Conservation (phyloP, 2,329 filamentous ascomycete species). For the Aaosphaeria arxii region DNA sequence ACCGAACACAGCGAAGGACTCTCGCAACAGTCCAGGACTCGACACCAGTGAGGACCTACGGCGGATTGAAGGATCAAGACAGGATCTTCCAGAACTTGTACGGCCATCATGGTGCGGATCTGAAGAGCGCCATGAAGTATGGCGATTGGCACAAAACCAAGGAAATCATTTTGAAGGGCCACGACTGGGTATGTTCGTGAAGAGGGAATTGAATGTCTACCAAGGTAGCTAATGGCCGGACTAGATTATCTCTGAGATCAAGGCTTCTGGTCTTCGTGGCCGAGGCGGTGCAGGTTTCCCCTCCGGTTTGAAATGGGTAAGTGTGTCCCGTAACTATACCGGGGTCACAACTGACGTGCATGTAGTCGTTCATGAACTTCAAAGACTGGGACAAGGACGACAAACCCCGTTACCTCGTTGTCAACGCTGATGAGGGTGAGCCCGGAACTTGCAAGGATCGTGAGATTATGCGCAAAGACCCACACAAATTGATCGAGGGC, state of each 20-base stretch:
- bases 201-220: constrained; percentile 4
- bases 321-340: constrained; percentile 26
- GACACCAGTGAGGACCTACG: constrained; percentile 65
- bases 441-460: constrained; percentile 99
- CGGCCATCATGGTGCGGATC: constrained; percentile 82
- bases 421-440: constrained; percentile 98
- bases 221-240: too few relatives aligned
- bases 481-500: constrained; percentile 97
- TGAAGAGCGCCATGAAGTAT: constrained; percentile 95
- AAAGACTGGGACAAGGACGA: constrained; percentile 98
- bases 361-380: constrained; percentile 98
- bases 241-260: constrained; percentile 93
- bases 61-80: constrained; percentile 92
- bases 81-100: constrained; percentile 99
- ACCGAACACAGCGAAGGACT: constrained; percentile 58
- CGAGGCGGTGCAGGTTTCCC: constrained; percentile 97
- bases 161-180: constrained; percentile 93
- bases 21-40: constrained; percentile 60
- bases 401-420: constrained; percentile 93
- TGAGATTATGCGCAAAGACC: constrained; percentile 99
- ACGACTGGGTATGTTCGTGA: constrained; percentile 69
- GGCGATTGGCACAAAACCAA: constrained; percentile 99
- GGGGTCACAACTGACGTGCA: not conserved
- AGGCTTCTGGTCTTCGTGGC: constrained; percentile 91
- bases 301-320: constrained; percentile 97